Evolutionary conservation across 129 eudicot species (phyloP).

Genomic region (Sambucus nigra): DNA sequence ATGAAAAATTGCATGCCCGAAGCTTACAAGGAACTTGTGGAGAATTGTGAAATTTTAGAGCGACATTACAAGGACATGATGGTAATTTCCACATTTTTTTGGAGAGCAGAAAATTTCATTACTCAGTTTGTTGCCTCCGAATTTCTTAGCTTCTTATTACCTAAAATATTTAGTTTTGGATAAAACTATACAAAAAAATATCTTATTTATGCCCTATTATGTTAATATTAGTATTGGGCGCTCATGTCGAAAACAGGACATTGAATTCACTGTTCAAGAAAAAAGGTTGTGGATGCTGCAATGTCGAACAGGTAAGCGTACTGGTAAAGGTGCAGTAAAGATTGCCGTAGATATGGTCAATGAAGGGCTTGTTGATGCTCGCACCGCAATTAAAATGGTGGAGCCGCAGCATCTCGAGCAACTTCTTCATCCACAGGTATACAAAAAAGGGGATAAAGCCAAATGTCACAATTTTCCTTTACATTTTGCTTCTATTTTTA

Average conservation of each 20-base stretch:
- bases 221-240: neutral
- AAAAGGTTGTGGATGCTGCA: constrained; percentile 96
- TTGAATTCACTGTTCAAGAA: constrained; percentile 99
- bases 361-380: constrained; percentile 71
- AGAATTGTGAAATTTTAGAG: constrained; percentile 89
- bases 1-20: constrained; percentile 91
- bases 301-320: constrained; percentile 91
- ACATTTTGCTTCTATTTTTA: no score
- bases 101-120: neutral
- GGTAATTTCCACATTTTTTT: constrained; percentile 29
- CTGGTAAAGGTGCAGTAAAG: constrained; percentile 90
- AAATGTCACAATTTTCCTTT: no score
- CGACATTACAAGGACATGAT: constrained; percentile 94
- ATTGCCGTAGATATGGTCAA: constrained; percentile 93
- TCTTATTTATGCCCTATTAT: neutral
- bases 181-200: no score
- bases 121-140: neutral
- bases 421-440: constrained; percentile 99
- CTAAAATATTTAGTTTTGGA: neutral
- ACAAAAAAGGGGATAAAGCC: no score
- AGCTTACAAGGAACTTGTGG: constrained; percentile 86
- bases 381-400: constrained; percentile 67
- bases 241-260: constrained; percentile 51
- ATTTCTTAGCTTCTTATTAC: neutral
- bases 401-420: constrained; percentile 99